These are phyloP conservation scores for Ustanciosporium gigantosporum DNA, from an alignment of 1,284 basidiomycete species.

Conservation along the genomic window DNA sequence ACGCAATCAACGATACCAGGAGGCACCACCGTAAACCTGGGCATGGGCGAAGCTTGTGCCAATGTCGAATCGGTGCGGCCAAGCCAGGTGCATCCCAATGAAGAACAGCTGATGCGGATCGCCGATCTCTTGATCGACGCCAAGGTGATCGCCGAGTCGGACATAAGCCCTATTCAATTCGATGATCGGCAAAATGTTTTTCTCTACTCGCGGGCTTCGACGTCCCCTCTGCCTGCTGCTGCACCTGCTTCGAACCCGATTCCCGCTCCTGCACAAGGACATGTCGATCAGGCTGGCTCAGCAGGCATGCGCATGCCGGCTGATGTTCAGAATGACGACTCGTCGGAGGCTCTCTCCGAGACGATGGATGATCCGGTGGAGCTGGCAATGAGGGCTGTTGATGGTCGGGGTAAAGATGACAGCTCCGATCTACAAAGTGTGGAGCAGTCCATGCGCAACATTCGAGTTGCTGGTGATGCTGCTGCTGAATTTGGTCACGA, in stretches of 20 bases:
- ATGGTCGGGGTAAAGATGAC: constrained; percentile 6
- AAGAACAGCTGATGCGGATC: constrained; percentile 91
- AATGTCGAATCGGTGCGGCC: constrained; percentile 21
- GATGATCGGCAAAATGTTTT: constrained; percentile 49
- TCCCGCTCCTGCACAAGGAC: background rate
- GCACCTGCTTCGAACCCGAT: background rate
- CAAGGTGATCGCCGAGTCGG: constrained; percentile 67
- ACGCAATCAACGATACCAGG: constrained; percentile 46
- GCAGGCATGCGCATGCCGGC: background rate
- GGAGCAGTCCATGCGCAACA: constrained; percentile 26
- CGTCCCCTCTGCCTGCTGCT: background rate
- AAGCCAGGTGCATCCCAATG: constrained; percentile 80
- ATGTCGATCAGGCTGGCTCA: background rate
- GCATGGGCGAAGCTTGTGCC: constrained; percentile 41
- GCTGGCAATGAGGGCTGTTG: constrained; percentile 51
- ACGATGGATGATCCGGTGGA: constrained; percentile 50
- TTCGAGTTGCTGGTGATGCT: no score
- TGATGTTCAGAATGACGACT: background rate
- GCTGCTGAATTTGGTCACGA: no score
- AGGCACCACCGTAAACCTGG: constrained; percentile 23
- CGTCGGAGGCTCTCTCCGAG: constrained; percentile 21
- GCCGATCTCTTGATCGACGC: constrained; percentile 81
- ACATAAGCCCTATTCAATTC: constrained; percentile 59
- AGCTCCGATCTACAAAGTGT: constrained; percentile 6
- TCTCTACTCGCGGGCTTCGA: constrained; percentile 9